These are phyloP conservation scores for Cymodocea nodosa DNA, from an alignment of 116 monocot species.

Conservation along the genomic window DNA sequence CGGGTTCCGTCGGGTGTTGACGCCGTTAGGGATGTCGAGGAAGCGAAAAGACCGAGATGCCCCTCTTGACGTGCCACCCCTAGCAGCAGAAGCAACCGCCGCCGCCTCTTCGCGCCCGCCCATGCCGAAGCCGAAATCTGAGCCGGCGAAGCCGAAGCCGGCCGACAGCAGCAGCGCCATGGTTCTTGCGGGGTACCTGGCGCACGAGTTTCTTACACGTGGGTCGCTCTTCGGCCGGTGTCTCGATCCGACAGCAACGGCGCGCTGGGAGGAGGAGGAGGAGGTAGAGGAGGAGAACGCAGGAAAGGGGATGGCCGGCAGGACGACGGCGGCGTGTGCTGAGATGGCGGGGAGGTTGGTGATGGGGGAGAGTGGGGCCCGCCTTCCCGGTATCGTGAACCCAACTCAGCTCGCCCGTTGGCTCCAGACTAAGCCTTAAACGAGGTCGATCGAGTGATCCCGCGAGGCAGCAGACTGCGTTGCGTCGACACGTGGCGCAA, in stretches of 20 bases:
- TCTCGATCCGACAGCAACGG: background rate
- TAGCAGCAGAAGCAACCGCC: background rate
- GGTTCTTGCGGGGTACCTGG: slow-evolving; percentile 32
- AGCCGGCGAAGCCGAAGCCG: slow-evolving; percentile 1
- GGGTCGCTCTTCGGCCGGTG: slow-evolving; percentile 36
- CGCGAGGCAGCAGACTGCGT: too few relatives aligned
- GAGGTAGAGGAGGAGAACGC: background rate
- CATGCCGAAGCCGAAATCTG: background rate
- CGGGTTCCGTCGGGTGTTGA: slow-evolving; percentile 1
- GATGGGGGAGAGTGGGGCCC: slow-evolving; percentile 28
- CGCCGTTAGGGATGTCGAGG: slow-evolving; percentile 1
- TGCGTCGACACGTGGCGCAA: too few relatives aligned
- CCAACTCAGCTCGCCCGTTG: slow-evolving; percentile 38
- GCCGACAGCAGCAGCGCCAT: background rate
- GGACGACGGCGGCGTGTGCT: too few relatives aligned
- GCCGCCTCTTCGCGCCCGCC: background rate
- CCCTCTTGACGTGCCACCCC: background rate
- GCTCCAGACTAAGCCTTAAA: slow-evolving; percentile 14
- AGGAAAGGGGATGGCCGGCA: background rate
- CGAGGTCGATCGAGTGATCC: too few relatives aligned
- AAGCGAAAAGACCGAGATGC: slow-evolving; percentile 6
- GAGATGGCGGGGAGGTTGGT: slow-evolving; percentile 6
- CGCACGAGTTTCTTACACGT: slow-evolving; percentile 51
- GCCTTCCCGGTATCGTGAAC: slow-evolving; percentile 45
- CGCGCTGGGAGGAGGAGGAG: background rate